Percentiles rank a stretch among this genome's conserved stretches.
phyloP scores from a whole-genome alignment of 2,329 filamentous ascomycete genomes.

The Chaetomiaceae sp. region DNA sequence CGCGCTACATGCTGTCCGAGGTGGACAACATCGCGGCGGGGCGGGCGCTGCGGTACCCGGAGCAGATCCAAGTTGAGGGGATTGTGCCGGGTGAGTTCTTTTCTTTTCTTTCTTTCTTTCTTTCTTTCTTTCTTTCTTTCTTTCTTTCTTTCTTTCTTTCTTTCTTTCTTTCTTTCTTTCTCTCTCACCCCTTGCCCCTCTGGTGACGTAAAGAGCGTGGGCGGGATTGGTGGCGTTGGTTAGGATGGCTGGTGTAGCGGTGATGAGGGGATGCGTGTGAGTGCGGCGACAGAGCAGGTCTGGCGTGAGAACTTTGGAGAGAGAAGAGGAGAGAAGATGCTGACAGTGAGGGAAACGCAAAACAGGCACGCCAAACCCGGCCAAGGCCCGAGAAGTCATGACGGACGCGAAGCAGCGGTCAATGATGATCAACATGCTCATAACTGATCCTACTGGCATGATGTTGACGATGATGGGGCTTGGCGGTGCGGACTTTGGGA shows the following conservation, averaged over 20 bases:
- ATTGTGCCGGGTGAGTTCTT: not conserved
- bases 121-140: not conserved
- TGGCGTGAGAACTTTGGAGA: too few relatives aligned
- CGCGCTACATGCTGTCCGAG: constrained; percentile 37
- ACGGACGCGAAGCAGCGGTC: constrained; percentile 29
- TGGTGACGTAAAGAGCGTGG: too few relatives aligned
- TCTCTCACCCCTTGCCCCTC: too few relatives aligned
- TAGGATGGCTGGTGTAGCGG: too few relatives aligned
- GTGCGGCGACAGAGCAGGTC: too few relatives aligned
- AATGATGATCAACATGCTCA: constrained; percentile 29
- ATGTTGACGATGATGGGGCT: constrained; percentile 32
- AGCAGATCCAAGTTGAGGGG: constrained; percentile 29
- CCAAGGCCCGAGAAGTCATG: constrained; percentile 11
- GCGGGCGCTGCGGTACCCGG: constrained; percentile 28
- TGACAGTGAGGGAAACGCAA: too few relatives aligned
- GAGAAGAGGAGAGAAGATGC: too few relatives aligned
- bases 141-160: not conserved
- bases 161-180: not conserved
- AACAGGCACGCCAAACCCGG: constrained; percentile 24
- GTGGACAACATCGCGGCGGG: constrained; percentile 35
- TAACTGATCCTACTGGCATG: constrained; percentile 22
- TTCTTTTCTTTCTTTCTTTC: not conserved
- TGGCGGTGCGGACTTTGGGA: constrained; percentile 27
- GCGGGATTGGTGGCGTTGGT: too few relatives aligned
- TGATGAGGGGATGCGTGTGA: too few relatives aligned